Base-by-base conservation (phyloP, 306 rosid species). In the Sophora flavescens region DNA sequence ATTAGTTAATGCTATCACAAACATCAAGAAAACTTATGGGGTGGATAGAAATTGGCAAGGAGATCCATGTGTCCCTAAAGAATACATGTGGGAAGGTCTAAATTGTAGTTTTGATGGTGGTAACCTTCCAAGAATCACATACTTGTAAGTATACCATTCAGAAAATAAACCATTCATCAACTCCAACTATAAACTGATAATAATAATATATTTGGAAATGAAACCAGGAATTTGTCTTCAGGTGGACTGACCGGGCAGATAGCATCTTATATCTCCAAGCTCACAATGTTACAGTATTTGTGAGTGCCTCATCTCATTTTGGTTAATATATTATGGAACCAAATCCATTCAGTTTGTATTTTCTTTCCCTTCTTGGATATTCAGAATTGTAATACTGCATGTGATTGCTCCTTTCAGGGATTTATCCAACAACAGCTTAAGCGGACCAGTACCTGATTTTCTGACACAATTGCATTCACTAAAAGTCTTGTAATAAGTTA, bases 11-110 rank as follows among this genome's bases (percentile, higher is more conserved):
- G 89, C 90, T 11, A 81, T 89, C 47, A 70, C 68, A 63, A 89
- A 33, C 56, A 84, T 91, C 63, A 87, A 91, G 83, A 78, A 63
- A 22, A 54, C 75, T 15, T 91, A 91, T 63, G 70, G 52, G 41
- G 61, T 88, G 74, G 47, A 12, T 9, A 88, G 66, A 76, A 75
- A 82, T 72, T 91, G 93, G 96, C 83, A 84, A 64, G 91, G 89
- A 80, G 89, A 91, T 78, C 93, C 93, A 45, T 88, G 93, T 42
- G 71, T 28, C 22, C 96, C 91, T 0, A 33, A 33, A 59, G 30
- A 8, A 7, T 85, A 81, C 68, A 47, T 47, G 69, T 90, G 93
- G 96, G 68, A 84, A 45, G 90, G 96, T 35, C 63, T 90, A 48
- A 82, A 71, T 35, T 90, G 93, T 64, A 80, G 73, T 62, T 42